A percentile compares a stretch with the other conserved stretches of the same genome.
Evolutionary conservation across 192 early-diverging fungal genomes (phyloP).

Genomic region (Coemansia sp.): DNA sequence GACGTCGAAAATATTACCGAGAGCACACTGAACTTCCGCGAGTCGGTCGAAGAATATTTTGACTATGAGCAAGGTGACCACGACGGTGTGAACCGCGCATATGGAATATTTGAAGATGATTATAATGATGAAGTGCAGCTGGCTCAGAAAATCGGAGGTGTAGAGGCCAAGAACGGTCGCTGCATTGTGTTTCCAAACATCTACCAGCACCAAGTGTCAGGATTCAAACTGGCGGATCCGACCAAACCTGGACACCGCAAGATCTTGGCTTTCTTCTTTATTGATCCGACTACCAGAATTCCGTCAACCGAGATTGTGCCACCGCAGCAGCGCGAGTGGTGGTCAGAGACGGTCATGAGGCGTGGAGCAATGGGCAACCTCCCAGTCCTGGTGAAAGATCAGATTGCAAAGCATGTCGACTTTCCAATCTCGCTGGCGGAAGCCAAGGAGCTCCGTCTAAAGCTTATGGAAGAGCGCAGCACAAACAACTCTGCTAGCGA

Average conservation of each 20-base stretch:
- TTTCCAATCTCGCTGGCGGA: slow-evolving; percentile 44
- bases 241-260: slow-evolving; percentile 65
- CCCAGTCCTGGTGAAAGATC: slow-evolving; percentile 22
- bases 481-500: slow-evolving; percentile 13
- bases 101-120: slow-evolving; percentile 39
- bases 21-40: slow-evolving; percentile 61
- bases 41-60: slow-evolving; percentile 4
- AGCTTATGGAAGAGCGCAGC: slow-evolving; percentile 56
- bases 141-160: slow-evolving; percentile 47
- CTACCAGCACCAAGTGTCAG: slow-evolving; percentile 67
- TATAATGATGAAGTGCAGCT: slow-evolving; percentile 5
- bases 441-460: slow-evolving; percentile 44
- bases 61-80: slow-evolving; percentile 15
- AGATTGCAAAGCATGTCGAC: slow-evolving; percentile 19
- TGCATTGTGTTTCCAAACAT: slow-evolving; percentile 72
- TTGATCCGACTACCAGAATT: slow-evolving; percentile 60
- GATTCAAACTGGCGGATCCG: slow-evolving; percentile 61
- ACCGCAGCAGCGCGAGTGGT: slow-evolving; percentile 64
- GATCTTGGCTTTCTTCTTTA: slow-evolving; percentile 70
- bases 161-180: slow-evolving; percentile 58
- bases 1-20: slow-evolving; percentile 67
- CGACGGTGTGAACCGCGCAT: slow-evolving; percentile 29
- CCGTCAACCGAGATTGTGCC: slow-evolving; percentile 62
- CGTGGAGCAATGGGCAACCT: slow-evolving; percentile 7
- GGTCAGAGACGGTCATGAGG: slow-evolving; percentile 14